Base-by-base conservation (phyloP, 148 eudicot species). In the Agrostemma githago region DNA sequence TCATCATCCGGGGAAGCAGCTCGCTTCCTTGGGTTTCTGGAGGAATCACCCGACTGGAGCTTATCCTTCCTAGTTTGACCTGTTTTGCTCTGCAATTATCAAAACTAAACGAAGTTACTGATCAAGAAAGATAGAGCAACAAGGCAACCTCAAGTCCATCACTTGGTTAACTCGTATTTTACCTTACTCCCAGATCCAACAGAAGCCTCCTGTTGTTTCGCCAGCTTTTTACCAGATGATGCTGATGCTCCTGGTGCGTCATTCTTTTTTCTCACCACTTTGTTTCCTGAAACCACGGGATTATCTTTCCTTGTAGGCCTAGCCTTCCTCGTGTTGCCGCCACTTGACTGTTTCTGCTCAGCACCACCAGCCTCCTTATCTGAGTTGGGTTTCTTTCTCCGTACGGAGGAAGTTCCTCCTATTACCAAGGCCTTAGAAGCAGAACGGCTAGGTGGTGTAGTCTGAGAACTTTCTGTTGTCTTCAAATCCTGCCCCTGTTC, bases 161-260 rank as follows among this genome's bases (percentile, higher is more conserved):
- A 70, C 42, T 34, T 60, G 62, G 37, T 26, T 9, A 20, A 76
- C 21, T 62, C 16, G 66, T 38, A 66, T 66, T 26, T 26, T 79
- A 83, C 84, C 89, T 84, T 84, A 75, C 72, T 83, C 68, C 84
- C 79, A 71, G 88, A 79, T 62, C 76, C 83, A 72, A 73, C 74
- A 62, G 73, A 65, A 26, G 9, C 48, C 41, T 76, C 83, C 72
- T 68, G 60, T 69, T 46, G 72, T 37, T 51, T 51, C 53, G 48
- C 41, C 34, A 70, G 2, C 40, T 70, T 70, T 54, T 70, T 70
- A 10, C 72, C 72, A 53, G 72, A 34, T 53, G 72, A 51, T 12
- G 42, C 19, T 3, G 57, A 68, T 10, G 38, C 38, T 37, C 71
- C 71, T 53, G 61, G 6, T 34, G 34, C 61, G 5, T 51, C 72